These are phyloP conservation scores for Vitis rupestris DNA, from an alignment of 164 flowering plant species.

Conservation along the genomic window DNA sequence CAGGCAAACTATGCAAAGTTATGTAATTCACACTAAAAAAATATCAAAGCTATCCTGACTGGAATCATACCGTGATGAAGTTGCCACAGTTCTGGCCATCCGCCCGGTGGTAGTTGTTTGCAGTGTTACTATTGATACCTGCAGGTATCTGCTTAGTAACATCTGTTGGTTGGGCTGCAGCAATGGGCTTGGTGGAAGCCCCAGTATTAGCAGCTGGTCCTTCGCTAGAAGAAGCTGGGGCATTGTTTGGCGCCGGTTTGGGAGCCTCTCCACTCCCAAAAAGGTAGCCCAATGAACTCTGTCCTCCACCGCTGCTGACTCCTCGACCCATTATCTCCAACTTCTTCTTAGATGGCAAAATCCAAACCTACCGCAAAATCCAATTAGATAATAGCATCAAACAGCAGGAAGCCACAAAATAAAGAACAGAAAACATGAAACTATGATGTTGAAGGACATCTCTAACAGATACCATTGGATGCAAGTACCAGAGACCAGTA, in stretches of 20 bases:
- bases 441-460: not conserved
- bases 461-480: no score
- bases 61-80: constrained; percentile 46
- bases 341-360: constrained; percentile 1
- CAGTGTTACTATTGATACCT: constrained; percentile 35
- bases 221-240: constrained; percentile 7
- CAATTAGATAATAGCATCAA: not conserved
- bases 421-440: not conserved
- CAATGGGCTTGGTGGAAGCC: constrained; percentile 36
- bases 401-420: not conserved
- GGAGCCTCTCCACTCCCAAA: constrained; percentile 77
- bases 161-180: constrained; percentile 32
- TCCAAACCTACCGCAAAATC: constrained; percentile 1
- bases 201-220: constrained; percentile 20
- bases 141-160: constrained; percentile 43
- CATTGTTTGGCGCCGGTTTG: constrained; percentile 18
- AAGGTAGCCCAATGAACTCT: constrained; percentile 75
- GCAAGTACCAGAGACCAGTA: no score
- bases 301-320: constrained; percentile 82
- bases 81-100: constrained; percentile 65
- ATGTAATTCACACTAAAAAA: not conserved
- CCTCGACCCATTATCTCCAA: constrained; percentile 68
- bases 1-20: no score
- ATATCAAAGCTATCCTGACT: not conserved
- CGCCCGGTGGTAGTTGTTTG: constrained; percentile 49